Evolutionary conservation across 805 yeast species (phyloP).

Genomic region (baker's yeast (Saccharomyces cerevisiae)): DNA sequence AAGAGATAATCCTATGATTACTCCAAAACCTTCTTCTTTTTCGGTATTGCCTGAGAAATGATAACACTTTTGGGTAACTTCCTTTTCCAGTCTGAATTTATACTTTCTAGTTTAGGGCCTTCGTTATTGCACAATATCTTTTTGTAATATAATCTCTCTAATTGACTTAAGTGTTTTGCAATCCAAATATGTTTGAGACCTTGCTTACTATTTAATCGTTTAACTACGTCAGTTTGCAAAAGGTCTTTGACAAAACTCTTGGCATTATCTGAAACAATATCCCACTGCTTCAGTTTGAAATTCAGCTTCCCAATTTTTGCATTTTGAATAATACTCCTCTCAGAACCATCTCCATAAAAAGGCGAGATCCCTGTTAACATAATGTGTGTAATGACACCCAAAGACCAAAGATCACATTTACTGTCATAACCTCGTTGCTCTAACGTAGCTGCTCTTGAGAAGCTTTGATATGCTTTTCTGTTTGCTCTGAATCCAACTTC

Average conservation of each 20-base stretch:
- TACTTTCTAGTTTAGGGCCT: background rate
- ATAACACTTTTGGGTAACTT: slow-evolving; percentile 20
- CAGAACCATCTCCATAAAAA: slow-evolving; percentile 43
- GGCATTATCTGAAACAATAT: slow-evolving; percentile 33
- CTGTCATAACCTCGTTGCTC: slow-evolving; percentile 39
- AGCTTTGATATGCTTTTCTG: slow-evolving; percentile 21
- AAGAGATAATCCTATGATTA: too few species aligned
- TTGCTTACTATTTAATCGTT: slow-evolving; percentile 33
- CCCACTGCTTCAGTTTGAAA: slow-evolving; percentile 38
- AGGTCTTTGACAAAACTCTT: slow-evolving; percentile 39
- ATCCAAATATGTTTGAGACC: slow-evolving; percentile 46
- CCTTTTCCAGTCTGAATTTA: slow-evolving; percentile 16
- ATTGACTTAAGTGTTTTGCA: slow-evolving; percentile 29
- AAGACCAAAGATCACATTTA: slow-evolving; percentile 63
- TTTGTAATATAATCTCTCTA: slow-evolving; percentile 32
- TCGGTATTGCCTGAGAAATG: slow-evolving; percentile 7
- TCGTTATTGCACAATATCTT: slow-evolving; percentile 16
- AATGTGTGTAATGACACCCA: slow-evolving; percentile 54
- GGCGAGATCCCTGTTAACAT: slow-evolving; percentile 59
- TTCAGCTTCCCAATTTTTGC: slow-evolving; percentile 37
- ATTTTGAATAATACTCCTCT: slow-evolving; percentile 34
- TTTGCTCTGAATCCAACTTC: slow-evolving; percentile 46
- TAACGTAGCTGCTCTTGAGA: slow-evolving; percentile 21
- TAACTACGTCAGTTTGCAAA: slow-evolving; percentile 32
- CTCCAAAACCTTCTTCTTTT: background rate